Evolutionary conservation across 2,329 filamentous ascomycete genomes (phyloP).

Genomic region (Ophiostoma angusticollis): DNA sequence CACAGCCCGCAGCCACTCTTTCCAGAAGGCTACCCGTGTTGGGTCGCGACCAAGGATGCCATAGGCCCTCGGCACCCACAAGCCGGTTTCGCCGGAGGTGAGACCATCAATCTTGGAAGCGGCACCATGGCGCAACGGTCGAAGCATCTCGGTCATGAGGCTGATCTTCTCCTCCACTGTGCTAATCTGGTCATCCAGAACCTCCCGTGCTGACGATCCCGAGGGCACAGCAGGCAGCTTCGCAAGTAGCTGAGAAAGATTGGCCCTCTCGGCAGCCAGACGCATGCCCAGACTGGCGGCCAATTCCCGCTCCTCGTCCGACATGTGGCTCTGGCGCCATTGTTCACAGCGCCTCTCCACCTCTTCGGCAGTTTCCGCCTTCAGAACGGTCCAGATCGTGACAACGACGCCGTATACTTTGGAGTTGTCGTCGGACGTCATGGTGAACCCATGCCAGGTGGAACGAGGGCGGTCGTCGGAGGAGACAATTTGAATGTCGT

Average conservation of each 20-base stretch:
- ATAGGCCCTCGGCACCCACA: slow-evolving; percentile 91
- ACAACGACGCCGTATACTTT: slow-evolving; percentile 87
- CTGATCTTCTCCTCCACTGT: slow-evolving; percentile 93
- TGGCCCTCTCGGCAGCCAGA: slow-evolving; percentile 74
- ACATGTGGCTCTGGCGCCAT: slow-evolving; percentile 80
- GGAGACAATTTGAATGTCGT: slow-evolving; percentile 93
- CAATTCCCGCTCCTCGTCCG: slow-evolving; percentile 77
- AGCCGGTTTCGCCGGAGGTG: slow-evolving; percentile 85
- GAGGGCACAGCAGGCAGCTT: slow-evolving; percentile 69
- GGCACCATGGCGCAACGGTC: slow-evolving; percentile 83
- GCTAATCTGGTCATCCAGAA: slow-evolving; percentile 86
- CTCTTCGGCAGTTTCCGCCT: slow-evolving; percentile 67
- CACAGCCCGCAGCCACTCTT: slow-evolving; percentile 91
- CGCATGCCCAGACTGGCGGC: slow-evolving; percentile 84
- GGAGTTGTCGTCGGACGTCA: slow-evolving; percentile 87
- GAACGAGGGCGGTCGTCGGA: slow-evolving; percentile 85
- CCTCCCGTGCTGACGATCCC: slow-evolving; percentile 68
- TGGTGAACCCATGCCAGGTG: slow-evolving; percentile 98
- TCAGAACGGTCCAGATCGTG: slow-evolving; percentile 84
- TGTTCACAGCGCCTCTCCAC: slow-evolving; percentile 72
- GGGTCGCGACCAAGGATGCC: slow-evolving; percentile 80
- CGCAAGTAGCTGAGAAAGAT: slow-evolving; percentile 76
- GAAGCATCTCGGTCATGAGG: slow-evolving; percentile 89
- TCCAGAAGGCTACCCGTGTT: slow-evolving; percentile 85
- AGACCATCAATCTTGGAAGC: slow-evolving; percentile 95